Base-by-base conservation (phyloP, 202 grass and related monocot genomes). In the Schoenoplectus tabernaemontani region DNA sequence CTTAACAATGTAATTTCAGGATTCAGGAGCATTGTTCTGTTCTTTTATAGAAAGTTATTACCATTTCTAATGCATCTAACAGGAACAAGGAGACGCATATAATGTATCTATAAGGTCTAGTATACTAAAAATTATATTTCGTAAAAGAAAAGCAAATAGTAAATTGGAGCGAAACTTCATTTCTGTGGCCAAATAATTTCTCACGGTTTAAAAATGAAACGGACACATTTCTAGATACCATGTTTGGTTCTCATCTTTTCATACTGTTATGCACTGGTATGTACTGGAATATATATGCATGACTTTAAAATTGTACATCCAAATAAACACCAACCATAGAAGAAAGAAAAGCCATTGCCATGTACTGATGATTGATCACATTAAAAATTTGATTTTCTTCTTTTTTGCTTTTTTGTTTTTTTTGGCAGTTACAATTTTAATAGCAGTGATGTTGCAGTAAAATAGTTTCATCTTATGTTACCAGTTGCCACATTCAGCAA, bases 401-500 rank as follows among this genome's bases (percentile, higher is more conserved):
- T 57, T 34, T 54, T 46, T 17, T 20, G 37, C 13, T 58, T 5
- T 59, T 54, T 0, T 13, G 2, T 48, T 4, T 23, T 7, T 16
- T 7, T 41, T 61, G 33, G 22, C 3, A 70, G 5, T 32, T 66
- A 10, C 19, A 20, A 70, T 7, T 72, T 68, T 1, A 56, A 82
- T 3, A 36, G 19, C 7, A 43, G 0, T 15, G 13, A n/a, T 20
- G 33, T 23, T 38, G 0, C 57, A 59, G 59, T 19, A 6, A 43
- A 43, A 37, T 9, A 39, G n/a, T n/a, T 9, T 17, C 2, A 72
- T 72, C 13, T 72, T 72, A 50, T 0, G 0, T 19, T 92, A 97
- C 91, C 91, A 97, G 83, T 90, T 97, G 43, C 89, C 87, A 0
- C 88, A 90, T 87, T 97, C 89, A 2, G 86, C 91, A 2, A 95